Base-by-base conservation (phyloP, 331 rosid genomes). In the Erythrophleum ivorense region DNA sequence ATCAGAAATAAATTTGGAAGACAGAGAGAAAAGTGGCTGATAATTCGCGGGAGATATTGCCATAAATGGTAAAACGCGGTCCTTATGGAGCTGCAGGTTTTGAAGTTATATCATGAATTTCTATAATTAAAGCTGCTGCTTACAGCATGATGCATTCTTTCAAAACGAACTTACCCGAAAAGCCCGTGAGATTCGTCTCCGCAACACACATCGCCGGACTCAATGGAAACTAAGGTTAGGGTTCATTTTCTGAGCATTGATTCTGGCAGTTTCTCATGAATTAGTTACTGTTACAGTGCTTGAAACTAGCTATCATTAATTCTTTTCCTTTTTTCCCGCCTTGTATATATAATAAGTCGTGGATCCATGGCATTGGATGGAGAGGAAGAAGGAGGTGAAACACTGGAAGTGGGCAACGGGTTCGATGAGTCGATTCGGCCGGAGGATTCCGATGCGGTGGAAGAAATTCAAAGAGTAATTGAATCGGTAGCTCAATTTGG, bases 401-500 rank as follows among this genome's bases (percentile, higher is more conserved):
- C 9, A 34, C 21, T 5, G 71, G 79, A 74, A 68, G 77, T 52
- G 41, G 72, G 33, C 9, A 67, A 75, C 64, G 83, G 57, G 4
- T 64, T 66, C 3, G 68, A 59, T 7, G 78, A 73, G 75, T 55
- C 81, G 38, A 82, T 55, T 7, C 71, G 33, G 45, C 16, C 62
- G 9, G 72, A 75, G 7, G 82, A 80, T 49, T 9, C 3, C 7
- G 73, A 79, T 8, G 52, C 54, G 66, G 87, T 88, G 69, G 86
- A 73, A 12, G 91, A 85, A 34, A 73, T 90, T 71, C 89, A 87
- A 31, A 87, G 82, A 52, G 82, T 88, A 52, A 87, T 93, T 9
- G 88, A 93, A 86, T 82, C 82, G 11, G 86, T 82, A 48, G 97
- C 92, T 77, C 93, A 83, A 69, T 86, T 88, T 34, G 97, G 98